Conservation (phyloP, 2,329 filamentous ascomycete species). For the Gaeumannomyces tritici region DNA sequence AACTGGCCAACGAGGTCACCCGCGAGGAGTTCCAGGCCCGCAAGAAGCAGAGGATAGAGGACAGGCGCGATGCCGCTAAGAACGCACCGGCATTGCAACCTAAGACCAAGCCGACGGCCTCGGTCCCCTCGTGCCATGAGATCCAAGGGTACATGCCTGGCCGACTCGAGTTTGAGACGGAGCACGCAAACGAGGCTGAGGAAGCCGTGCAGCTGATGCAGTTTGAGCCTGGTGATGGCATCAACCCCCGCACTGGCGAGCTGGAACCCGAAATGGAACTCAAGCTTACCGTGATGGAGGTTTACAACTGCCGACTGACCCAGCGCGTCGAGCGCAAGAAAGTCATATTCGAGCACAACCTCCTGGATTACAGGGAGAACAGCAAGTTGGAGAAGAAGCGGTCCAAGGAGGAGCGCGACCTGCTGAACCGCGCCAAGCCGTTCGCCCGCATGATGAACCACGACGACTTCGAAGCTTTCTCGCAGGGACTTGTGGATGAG, state of each 20-base stretch:
- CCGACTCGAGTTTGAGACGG: slow-evolving; percentile 91
- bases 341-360: slow-evolving; percentile 88
- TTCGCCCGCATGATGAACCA: slow-evolving; percentile 96
- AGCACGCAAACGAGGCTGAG: slow-evolving; percentile 95
- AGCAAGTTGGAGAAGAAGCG: slow-evolving; percentile 84
- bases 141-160: slow-evolving; percentile 99
- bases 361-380: slow-evolving; percentile 91
- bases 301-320: slow-evolving; percentile 89
- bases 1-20: slow-evolving; percentile 69
- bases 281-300: slow-evolving; percentile 96
- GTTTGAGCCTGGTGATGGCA: slow-evolving; percentile 90
- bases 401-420: slow-evolving; percentile 87
- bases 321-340: slow-evolving; percentile 91
- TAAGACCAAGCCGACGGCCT: slow-evolving; percentile 92
- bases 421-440: slow-evolving; percentile 88
- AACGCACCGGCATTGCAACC: slow-evolving; percentile 74
- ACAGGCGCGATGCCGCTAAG: slow-evolving; percentile 79
- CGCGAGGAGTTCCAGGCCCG: slow-evolving; percentile 86
- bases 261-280: slow-evolving; percentile 94
- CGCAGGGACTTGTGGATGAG: slow-evolving; percentile 79
- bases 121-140: slow-evolving; percentile 92
- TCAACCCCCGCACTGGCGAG: slow-evolving; percentile 75
- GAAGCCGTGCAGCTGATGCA: slow-evolving; percentile 98
- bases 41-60: slow-evolving; percentile 90
- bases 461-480: slow-evolving; percentile 78